Evolutionary conservation across 108 stramenopile genomes (phyloP), one percentile per base, ranked within the genome.

Genomic region (Cylindrotheca closterium): DNA sequence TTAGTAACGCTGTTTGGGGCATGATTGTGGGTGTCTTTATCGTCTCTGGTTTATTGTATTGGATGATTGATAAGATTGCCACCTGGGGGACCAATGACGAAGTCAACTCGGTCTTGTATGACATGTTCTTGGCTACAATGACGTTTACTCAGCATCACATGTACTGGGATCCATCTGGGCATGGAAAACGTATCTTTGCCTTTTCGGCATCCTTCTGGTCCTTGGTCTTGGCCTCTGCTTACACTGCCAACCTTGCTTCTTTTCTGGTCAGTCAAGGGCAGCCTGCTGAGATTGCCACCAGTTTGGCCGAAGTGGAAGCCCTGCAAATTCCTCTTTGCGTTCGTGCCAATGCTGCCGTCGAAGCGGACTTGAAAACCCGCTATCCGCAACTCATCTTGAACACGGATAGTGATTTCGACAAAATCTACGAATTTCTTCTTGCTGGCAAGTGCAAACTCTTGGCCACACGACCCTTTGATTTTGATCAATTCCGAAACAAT

Each of bases 241-340:
- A 81, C 56, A 81, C 79, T 0, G 79, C 74, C 1, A 77, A 76
- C 2, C 48, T 81, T 7, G 79, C 75, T 17, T 53, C 63, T 34
- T 68, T 73, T 49, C 61, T 77, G 26, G 71, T 71, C 0, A 33
- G 34, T 12, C 60, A 69, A 45, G 52, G 48, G 12, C 27, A 23
- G 27, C 71, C 55, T 2, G 21, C 3, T 23, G 30, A 48, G 23
- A 55, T 58, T 17, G 57, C 71, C 33, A 24, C 66, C 10, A 68
- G 52, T 17, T 33, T 81, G 0, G 63, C 12, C 0, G 65, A 76
- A 27, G 75, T 64, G 0, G 63, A 67, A 7, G 19, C 47, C 1
- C 23, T 32, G 8, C 46, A 54, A 15, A 23, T 57, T 12, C 50
- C 62, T 1, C 34, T 81, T 1, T 81, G 79, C 47, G 63, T 68